These are phyloP conservation scores for Chamaenerion angustifolium DNA, from an alignment of 345 rosid species.

Conservation along the genomic window DNA sequence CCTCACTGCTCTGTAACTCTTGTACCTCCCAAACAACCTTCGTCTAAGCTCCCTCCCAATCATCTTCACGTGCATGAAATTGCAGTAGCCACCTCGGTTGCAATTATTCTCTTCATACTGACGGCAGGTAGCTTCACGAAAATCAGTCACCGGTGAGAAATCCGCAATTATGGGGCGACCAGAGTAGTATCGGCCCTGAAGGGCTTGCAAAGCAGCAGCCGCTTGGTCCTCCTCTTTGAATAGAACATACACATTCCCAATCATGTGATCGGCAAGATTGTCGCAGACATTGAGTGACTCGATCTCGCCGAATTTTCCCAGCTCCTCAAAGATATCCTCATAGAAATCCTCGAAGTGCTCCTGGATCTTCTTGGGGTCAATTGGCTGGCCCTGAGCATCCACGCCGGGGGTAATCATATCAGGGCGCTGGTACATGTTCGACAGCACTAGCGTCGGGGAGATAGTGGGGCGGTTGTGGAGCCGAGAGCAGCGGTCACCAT, in stretches of 20 bases:
- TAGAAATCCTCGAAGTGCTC: conserved; percentile 73
- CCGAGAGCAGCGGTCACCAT: conserved; percentile 80
- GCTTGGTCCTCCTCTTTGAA: conserved; percentile 93
- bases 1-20: conserved; percentile 15
- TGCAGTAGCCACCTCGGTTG: conserved; percentile 85
- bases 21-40: conserved; percentile 57
- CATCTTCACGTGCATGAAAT: conserved; percentile 80
- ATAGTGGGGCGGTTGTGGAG: conserved; percentile 74
- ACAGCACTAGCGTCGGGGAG: conserved; percentile 60
- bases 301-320: conserved; percentile 72
- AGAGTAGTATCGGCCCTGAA: conserved; percentile 73
- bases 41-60: conserved; percentile 71
- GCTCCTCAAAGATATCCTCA: conserved; percentile 82
- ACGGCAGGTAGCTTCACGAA: conserved; percentile 81
- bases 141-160: conserved; percentile 88
- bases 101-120: conserved; percentile 83
- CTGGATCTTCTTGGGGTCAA: conserved; percentile 62
- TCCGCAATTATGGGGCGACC: conserved; percentile 86
- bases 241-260: conserved; percentile 84
- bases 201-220: conserved; percentile 57
- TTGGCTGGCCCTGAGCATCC: conserved; percentile 49
- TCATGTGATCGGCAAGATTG: conserved; percentile 92
- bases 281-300: conserved; percentile 79
- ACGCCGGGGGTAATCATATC: conserved; percentile 81
- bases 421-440: conserved; percentile 78